Percentiles rank a stretch among this genome's conserved stretches.
Evolutionary conservation across 305 asterid species (phyloP).

Genomic region (Fraxinus ornus): DNA sequence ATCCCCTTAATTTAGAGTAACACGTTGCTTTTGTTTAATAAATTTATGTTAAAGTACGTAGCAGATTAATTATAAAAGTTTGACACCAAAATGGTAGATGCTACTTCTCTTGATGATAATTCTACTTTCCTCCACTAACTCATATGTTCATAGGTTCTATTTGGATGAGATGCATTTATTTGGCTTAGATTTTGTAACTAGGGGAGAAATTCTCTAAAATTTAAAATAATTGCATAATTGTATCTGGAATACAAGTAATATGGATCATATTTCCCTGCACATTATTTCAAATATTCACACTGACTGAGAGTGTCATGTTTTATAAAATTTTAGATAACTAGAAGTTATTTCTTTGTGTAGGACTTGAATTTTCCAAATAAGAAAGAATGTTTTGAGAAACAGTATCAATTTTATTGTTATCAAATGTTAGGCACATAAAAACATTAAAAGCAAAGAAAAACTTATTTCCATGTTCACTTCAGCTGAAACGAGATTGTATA

Average conservation of each 20-base stretch:
- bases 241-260: neutral
- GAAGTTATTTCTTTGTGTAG: neutral
- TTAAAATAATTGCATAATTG: neutral
- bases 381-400: neutral
- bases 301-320: neutral
- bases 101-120: neutral
- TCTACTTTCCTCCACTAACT: neutral
- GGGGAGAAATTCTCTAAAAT: neutral
- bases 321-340: neutral
- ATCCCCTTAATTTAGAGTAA: neutral
- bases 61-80: neutral
- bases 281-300: neutral
- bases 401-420: neutral
- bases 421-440: neutral
- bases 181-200: neutral
- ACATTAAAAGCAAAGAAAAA: neutral
- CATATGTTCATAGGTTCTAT: neutral
- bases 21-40: neutral
- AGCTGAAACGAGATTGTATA: neutral
- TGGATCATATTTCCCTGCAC: neutral
- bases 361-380: neutral
- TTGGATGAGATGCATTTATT: neutral
- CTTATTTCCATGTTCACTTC: neutral
- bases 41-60: neutral
- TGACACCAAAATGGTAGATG: neutral